These are phyloP conservation scores for Agaricus bisporus DNA, from an alignment of 768 basidiomycete species.

Conservation along the genomic window DNA sequence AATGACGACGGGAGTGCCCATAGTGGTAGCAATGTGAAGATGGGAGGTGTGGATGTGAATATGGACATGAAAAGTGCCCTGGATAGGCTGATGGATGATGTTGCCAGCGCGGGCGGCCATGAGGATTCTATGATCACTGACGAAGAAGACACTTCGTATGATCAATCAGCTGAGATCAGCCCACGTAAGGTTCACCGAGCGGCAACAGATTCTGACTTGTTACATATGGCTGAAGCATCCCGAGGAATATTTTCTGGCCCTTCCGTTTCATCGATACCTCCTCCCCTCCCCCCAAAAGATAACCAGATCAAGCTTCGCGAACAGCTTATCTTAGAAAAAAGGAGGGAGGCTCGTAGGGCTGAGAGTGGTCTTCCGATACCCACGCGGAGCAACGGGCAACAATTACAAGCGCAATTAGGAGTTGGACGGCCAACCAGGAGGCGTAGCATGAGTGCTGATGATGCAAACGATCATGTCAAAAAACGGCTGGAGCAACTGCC, in stretches of 20 bases:
- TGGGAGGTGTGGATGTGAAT: constrained; percentile 50
- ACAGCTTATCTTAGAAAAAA: constrained; percentile 63
- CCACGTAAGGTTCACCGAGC: constrained; percentile 37
- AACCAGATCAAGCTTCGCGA: constrained; percentile 64
- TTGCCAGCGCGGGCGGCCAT: constrained; percentile 36
- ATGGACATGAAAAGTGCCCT: constrained; percentile 71
- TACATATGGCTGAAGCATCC: constrained; percentile 28
- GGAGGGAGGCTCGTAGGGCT: constrained; percentile 52
- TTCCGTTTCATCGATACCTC: constrained; percentile 31
- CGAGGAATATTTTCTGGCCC: constrained; percentile 39
- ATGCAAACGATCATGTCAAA: constrained; percentile 46
- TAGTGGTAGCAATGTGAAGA: constrained; percentile 28
- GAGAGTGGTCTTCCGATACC: constrained; percentile 39
- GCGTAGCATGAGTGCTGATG: constrained; percentile 76
- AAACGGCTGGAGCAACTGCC: constrained; percentile 30
- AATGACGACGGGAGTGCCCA: constrained; percentile 16
- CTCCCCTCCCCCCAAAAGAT: constrained; percentile 48
- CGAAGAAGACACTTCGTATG: constrained; percentile 28
- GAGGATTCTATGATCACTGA: constrained; percentile 37
- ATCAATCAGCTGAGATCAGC: constrained; percentile 9
- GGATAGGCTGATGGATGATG: constrained; percentile 69
- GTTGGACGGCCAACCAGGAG: constrained; percentile 51
- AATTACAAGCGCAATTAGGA: constrained; percentile 24
- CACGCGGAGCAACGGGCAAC: constrained; percentile 10
- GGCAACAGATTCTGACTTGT: constrained; percentile 43